phyloP scores from a whole-genome alignment of 2,329 filamentous ascomycete species.

The Diaporthe citri region DNA sequence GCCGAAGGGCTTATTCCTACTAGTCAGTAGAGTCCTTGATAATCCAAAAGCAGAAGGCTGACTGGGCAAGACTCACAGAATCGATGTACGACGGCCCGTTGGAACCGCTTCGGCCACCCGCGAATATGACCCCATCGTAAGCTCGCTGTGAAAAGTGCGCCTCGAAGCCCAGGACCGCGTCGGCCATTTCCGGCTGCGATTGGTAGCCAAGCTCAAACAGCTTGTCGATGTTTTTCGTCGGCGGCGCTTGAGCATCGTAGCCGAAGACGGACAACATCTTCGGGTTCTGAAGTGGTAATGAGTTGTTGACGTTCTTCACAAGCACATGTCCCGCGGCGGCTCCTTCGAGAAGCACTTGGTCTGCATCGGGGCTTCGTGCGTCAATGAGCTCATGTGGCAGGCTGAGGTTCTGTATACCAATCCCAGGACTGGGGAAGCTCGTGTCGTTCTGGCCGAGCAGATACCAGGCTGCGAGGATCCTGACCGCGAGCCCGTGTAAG shows the following conservation, averaged over 20 bases:
- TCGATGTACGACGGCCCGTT: conserved; percentile 63
- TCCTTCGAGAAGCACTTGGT: conserved; percentile 60
- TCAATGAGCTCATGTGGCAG: conserved; percentile 60
- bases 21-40: background rate
- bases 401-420: conserved; percentile 73
- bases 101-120: conserved; percentile 64
- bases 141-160: conserved; percentile 63
- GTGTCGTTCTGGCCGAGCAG: conserved; percentile 62
- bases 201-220: conserved; percentile 60
- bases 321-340: conserved; percentile 77
- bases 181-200: conserved; percentile 59
- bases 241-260: conserved; percentile 69
- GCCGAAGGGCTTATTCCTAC: conserved; percentile 63
- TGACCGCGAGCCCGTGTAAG: conserved; percentile 49
- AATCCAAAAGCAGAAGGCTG: conserved; percentile 42
- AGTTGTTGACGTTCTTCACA: conserved; percentile 77
- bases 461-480: conserved; percentile 74
- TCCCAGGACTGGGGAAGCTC: conserved; percentile 59
- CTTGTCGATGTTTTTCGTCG: conserved; percentile 61
- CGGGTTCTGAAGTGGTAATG: conserved; percentile 73
- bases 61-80: conserved; percentile 52
- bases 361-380: conserved; percentile 61
- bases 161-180: conserved; percentile 57
- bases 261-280: conserved; percentile 71
- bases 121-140: conserved; percentile 64